Evolutionary conservation across 2,329 filamentous ascomycete species (phyloP).

Genomic region (Aspergillus fischeri): DNA sequence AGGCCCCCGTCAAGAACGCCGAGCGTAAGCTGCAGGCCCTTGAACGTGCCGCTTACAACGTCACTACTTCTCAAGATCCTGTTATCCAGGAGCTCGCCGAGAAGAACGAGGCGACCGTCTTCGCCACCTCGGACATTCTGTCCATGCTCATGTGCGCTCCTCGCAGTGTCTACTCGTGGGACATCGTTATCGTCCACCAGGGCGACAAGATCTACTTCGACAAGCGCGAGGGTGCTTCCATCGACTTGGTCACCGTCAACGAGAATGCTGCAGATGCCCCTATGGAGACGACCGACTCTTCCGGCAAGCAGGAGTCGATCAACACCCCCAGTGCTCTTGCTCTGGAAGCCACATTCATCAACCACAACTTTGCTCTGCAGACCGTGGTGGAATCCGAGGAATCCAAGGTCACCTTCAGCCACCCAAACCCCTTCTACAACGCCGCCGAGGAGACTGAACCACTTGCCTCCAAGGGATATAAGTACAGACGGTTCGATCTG

Average conservation of each 20-base stretch:
- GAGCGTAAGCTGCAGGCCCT: slow-evolving; percentile 84
- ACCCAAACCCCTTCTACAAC: slow-evolving; percentile 98
- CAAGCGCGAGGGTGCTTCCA: slow-evolving; percentile 90
- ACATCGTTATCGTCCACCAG: slow-evolving; percentile 88
- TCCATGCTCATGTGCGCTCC: slow-evolving; percentile 99
- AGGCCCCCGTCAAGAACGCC: slow-evolving; percentile 80
- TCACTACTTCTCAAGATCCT: slow-evolving; percentile 92
- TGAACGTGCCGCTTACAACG: slow-evolving; percentile 95
- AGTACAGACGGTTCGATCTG: slow-evolving; percentile 94
- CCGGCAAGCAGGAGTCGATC: slow-evolving; percentile 76
- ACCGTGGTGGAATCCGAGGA: slow-evolving; percentile 78
- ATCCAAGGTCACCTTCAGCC: slow-evolving; percentile 74
- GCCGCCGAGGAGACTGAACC: slow-evolving; percentile 87
- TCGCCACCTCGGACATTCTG: slow-evolving; percentile 92
- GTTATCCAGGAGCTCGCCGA: slow-evolving; percentile 96
- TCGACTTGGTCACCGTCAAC: slow-evolving; percentile 98
- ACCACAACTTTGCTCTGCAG: slow-evolving; percentile 98
- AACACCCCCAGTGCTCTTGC: slow-evolving; percentile 92
- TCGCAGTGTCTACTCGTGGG: slow-evolving; percentile 96
- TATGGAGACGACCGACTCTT: slow-evolving; percentile 73
- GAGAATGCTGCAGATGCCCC: slow-evolving; percentile 96
- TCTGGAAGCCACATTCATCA: slow-evolving; percentile 98
- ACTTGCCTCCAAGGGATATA: slow-evolving; percentile 94
- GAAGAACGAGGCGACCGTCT: slow-evolving; percentile 93
- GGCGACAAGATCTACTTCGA: slow-evolving; percentile 98